Conservation (phyloP, 257 asterid genomes). For the Nicotiana benthamiana region DNA sequence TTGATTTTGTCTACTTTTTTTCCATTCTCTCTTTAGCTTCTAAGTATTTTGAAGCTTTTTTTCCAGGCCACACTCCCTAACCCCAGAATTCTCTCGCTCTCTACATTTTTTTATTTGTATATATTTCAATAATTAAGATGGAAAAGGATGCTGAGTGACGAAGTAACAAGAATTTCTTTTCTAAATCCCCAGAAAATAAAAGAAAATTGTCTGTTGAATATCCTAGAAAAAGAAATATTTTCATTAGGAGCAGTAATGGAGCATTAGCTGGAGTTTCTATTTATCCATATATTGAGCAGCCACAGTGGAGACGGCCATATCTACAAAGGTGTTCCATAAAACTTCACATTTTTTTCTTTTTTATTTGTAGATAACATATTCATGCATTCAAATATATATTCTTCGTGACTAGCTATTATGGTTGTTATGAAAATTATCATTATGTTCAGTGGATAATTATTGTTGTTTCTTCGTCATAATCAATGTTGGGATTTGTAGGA, state of each 20-base stretch:
- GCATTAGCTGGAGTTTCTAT: too few species aligned
- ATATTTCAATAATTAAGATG: not conserved
- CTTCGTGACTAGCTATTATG: not conserved
- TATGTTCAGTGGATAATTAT: not conserved
- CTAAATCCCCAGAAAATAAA: not conserved
- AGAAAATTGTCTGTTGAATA: not conserved
- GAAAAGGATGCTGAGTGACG: not conserved
- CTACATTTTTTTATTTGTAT: too few species aligned
- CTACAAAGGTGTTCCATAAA: too few species aligned
- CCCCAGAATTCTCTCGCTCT: not conserved
- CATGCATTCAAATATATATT: not conserved
- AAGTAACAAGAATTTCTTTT: not conserved
- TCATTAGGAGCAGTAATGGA: not conserved
- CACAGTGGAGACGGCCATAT: too few species aligned
- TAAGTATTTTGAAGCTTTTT: not conserved
- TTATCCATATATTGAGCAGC: too few species aligned
- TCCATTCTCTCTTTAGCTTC: not conserved
- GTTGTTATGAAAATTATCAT: not conserved
- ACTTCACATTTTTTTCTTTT: not conserved
- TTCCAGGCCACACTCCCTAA: not conserved
- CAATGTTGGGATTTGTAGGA: not conserved
- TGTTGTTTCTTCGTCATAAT: not conserved
- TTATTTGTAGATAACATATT: not conserved
- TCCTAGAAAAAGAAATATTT: not conserved
- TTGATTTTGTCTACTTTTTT: not conserved